Evolutionary conservation across 352 stramenopile species (phyloP), one percentile per base, ranked within the genome.

Genomic region (Phytophthora constricta): DNA sequence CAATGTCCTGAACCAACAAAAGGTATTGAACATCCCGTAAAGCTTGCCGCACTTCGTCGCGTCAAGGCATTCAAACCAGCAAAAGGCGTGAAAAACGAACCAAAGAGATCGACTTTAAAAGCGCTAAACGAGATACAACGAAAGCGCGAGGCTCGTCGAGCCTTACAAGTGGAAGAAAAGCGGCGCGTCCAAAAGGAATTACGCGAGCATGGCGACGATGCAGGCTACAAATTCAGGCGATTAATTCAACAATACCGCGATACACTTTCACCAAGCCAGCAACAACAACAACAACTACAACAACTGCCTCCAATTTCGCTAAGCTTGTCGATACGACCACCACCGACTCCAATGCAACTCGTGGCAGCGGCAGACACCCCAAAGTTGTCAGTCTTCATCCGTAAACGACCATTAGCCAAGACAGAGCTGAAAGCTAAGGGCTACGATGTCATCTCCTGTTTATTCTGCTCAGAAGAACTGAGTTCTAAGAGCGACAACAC

Each of bases 211-310:
- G 86, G 86, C 17, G 84, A 92, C 54, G 84, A 94, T 52, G 66
- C 68, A 41, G 84, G 84, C 5, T 92, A 92, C 72, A 92, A 92
- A 41, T 94, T 91, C 49, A 74, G 86, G 2, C 70, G 86, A 2
- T 50, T 94, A 9, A 91, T 94, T 41, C 70, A 84, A 20, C 68
- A 70, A 39, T 92, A 81, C 42, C 79, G 82, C 0, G 72, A 87
- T 17, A 70, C 70, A 0, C 46, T 93, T 19, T 72, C 80, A 1
- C 47, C 57, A 1, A 53, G 22, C 17, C 77, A 87, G 42, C 66
- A 79, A 26, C 61, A 52, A 31, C 54, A 51, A 13, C 49, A 71
- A 13, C 61, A 50, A 1, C 62, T n/a, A 19, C 19, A 72, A n/a
- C 68, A 72, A 49, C 16, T 76, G 27, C 68, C 57, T 55, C 58